phyloP scores from a whole-genome alignment of 1,284 basidiomycete species.

The Stereum hirsutum region DNA sequence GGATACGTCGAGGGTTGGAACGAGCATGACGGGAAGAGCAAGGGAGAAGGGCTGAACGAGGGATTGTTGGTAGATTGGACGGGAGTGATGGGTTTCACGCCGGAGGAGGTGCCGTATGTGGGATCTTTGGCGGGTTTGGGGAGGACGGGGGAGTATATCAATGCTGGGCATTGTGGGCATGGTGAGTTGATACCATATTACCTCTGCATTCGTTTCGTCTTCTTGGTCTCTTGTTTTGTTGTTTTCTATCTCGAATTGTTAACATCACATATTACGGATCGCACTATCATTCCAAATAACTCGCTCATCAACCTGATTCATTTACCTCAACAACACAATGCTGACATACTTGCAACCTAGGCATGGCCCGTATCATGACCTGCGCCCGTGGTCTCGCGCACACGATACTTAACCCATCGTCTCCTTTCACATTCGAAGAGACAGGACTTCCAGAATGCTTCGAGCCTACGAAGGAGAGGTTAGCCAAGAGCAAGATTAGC shows the following conservation, averaged over 20 bases:
- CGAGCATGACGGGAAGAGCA: too few relatives aligned
- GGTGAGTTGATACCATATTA: conserved; percentile 10
- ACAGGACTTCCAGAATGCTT: conserved; percentile 21
- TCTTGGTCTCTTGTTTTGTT: neutral
- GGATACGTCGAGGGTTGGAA: neutral
- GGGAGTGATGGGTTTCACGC: conserved; percentile 20
- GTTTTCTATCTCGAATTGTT: too few relatives aligned
- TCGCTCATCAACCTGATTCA: too few relatives aligned
- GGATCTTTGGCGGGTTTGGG: conserved; percentile 17
- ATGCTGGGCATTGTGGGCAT: conserved; percentile 20
- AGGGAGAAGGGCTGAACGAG: conserved; percentile 17
- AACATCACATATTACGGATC: too few relatives aligned
- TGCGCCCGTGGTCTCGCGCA: conserved; percentile 18
- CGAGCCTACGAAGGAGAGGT: conserved; percentile 18
- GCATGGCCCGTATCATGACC: conserved; percentile 19
- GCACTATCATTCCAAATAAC: too few relatives aligned
- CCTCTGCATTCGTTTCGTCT: too few relatives aligned
- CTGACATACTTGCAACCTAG: too few relatives aligned
- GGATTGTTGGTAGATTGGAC: conserved; percentile 18
- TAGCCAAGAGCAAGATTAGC: too few relatives aligned
- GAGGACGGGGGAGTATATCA: conserved; percentile 18
- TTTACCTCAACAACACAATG: too few relatives aligned
- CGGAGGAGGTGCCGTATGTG: conserved; percentile 19
- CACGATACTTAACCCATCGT: too few relatives aligned
- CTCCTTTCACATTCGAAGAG: conserved; percentile 15